Evolutionary conservation across 495 filamentous ascomycete genomes (phyloP), one percentile per base, ranked within the genome.

Genomic region (Pseudevernia furfuracea): DNA sequence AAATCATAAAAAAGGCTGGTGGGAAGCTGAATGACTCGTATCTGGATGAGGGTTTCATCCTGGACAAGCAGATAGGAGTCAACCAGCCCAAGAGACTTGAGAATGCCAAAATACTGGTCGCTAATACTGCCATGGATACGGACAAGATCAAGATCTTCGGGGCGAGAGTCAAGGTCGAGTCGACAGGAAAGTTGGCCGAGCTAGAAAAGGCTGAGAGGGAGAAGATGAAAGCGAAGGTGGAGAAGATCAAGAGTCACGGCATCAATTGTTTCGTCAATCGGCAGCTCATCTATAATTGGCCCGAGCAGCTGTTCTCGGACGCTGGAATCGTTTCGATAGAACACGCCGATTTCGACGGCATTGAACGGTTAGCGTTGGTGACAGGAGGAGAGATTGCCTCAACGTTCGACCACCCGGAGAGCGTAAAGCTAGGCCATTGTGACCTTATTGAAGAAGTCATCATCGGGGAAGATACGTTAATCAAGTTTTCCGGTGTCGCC

Each of bases 131-230:
- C 9, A 98, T 98, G 94, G 94, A 98, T 75, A 97, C 94, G 34
- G 94, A 98, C 77, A 98, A 98, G 82, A 89, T 98, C 78, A 98
- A 98, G 84, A 97, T 98, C 70, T 98, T 97, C 73, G 94, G 94
- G 63, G 94, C 94, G 25, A 86, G 91, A 32, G 89, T 97, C 70
- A 96, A 96, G 82, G 94, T 92, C 30, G 90, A 91, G 69, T 92
- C 90, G 39, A 98, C 94, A 14, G 89, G 91, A 65, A 96, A 97
- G 82, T 81, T 98, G 36, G 94, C 94, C 19, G 95, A 98, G 68
- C 83, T 98, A 58, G 94, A 98, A 79, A 94, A 91, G 81, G 95
- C 94, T 28, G 94, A 98, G 81, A 87, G 90, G 62, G 93, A 97
- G 71, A 98, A 97, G 86, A 98, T 98, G 94, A 94, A 89, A 78